Base-by-base conservation (phyloP, 2,329 filamentous ascomycete species). In the Penicillium sp. region DNA sequence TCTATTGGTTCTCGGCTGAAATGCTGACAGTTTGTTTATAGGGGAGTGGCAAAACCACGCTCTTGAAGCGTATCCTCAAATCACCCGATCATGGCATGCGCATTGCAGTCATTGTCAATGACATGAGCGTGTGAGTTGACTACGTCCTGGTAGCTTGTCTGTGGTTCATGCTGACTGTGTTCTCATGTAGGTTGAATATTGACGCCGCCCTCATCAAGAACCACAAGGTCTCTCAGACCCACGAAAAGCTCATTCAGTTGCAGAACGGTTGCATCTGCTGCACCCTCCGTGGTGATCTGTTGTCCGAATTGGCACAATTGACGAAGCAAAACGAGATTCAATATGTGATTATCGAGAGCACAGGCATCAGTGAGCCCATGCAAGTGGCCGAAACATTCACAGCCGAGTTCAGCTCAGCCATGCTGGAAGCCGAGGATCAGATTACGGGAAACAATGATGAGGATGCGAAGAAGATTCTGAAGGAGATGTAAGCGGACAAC, bases 191-290 rank as follows among this genome's bases (percentile, higher is more conserved):
- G 0, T 74, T 87, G 46, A 88, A 88, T 58, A 82, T 88, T 58
- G 85, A 88, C 52, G 85, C 84, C 0, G 77, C 82, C 5, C 71
- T 86, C 0, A 82, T 87, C 42, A 79, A 80, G 15, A 74, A 81
- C 1, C 79, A 84, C 61, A 78, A 77, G 23, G 70, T 86, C 33
- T 81, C 80, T 2, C 79, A 81, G 57, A 82, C 81, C 0, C 74
- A 85, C 36, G 84, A 87, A 58, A 85, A 87, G 57, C 76, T 88
- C 29, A 82, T 88, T 15, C 81, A 85, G 9, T 77, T 89, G 49
- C 85, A 88, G 62, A 89, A 88, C 56, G 85, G 87, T 9, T 90
- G 87, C 59, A 90, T 90, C 62, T 90, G 87, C 74, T 90, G 87
- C 61, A 90, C 86, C 0, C 76, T 90, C 0, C 83, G 87, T 3